phyloP scores from a whole-genome alignment of 2,329 filamentous ascomycete genomes.

The Didymella sp. region DNA sequence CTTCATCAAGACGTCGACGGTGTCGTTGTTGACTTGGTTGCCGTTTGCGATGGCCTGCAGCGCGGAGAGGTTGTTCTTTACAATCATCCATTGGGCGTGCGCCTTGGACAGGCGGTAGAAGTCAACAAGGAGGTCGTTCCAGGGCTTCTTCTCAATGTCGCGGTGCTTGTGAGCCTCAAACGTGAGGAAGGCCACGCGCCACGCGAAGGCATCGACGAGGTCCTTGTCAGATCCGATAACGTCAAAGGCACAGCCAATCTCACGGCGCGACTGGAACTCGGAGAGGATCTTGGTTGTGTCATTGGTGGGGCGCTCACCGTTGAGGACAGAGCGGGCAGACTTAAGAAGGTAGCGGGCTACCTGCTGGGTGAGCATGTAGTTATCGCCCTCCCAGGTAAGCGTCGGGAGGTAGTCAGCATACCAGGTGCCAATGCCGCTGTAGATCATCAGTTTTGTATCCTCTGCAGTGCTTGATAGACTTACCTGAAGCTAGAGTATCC shows the following conservation, averaged over 20 bases:
- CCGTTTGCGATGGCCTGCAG: slow-evolving; percentile 64
- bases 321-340: slow-evolving; percentile 73
- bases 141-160: slow-evolving; percentile 76
- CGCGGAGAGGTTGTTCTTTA: slow-evolving; percentile 78
- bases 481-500: slow-evolving; percentile 73
- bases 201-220: slow-evolving; percentile 75
- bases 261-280: slow-evolving; percentile 68
- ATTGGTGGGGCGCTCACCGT: slow-evolving; percentile 68
- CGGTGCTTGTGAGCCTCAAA: slow-evolving; percentile 78
- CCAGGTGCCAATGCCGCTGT: slow-evolving; percentile 72
- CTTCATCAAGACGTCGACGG: slow-evolving; percentile 66
- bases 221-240: slow-evolving; percentile 74
- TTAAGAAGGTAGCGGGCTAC: slow-evolving; percentile 79
- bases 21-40: slow-evolving; percentile 64
- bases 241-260: slow-evolving; percentile 77
- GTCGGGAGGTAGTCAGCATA: slow-evolving; percentile 79
- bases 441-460: slow-evolving; percentile 21
- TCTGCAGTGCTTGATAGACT: background rate
- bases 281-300: slow-evolving; percentile 72
- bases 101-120: slow-evolving; percentile 79
- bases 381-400: slow-evolving; percentile 77
- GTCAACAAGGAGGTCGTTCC: slow-evolving; percentile 77
- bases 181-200: slow-evolving; percentile 75
- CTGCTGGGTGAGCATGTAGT: slow-evolving; percentile 84
- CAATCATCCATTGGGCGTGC: slow-evolving; percentile 77